Evolutionary conservation across 139 green algal genomes (phyloP).

Genomic region (Chlorella sp.): DNA sequence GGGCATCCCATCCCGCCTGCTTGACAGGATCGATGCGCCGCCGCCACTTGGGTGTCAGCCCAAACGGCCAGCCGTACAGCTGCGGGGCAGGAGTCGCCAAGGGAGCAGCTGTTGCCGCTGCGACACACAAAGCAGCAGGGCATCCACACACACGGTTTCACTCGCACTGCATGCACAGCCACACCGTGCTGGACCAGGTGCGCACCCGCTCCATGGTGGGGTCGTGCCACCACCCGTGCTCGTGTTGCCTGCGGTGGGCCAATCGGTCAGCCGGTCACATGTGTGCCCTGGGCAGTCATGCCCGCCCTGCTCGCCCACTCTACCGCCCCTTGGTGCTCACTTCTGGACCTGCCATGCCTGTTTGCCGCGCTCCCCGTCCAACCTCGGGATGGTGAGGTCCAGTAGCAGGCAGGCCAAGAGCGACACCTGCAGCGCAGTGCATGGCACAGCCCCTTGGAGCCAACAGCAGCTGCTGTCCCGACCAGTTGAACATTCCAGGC

Average conservation of each 20-base stretch:
- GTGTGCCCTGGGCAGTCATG: too few relatives aligned
- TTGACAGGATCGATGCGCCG: conserved; percentile 1
- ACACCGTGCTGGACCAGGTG: neutral
- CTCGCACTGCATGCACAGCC: neutral
- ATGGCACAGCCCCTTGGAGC: too few relatives aligned
- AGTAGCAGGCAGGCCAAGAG: conserved; percentile 70
- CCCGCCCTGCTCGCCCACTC: neutral
- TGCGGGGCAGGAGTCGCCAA: neutral
- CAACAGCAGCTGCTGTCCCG: too few relatives aligned
- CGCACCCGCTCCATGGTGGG: conserved; percentile 37
- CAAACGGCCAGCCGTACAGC: conserved; percentile 57
- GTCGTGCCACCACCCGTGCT: conserved; percentile 51
- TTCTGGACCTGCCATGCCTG: conserved; percentile 20
- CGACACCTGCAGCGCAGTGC: neutral
- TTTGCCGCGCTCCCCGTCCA: neutral
- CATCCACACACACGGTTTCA: neutral
- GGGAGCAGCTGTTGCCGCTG: neutral
- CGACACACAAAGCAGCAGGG: neutral
- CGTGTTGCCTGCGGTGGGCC: neutral
- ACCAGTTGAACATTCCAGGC: too few relatives aligned
- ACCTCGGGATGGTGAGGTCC: conserved; percentile 63
- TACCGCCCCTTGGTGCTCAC: neutral
- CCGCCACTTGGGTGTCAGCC: conserved; percentile 46
- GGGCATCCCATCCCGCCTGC: neutral
- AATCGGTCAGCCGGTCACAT: neutral